These are phyloP conservation scores for Pseudocercospora vitis DNA, from an alignment of 2,329 filamentous ascomycete species.

Conservation along the genomic window DNA sequence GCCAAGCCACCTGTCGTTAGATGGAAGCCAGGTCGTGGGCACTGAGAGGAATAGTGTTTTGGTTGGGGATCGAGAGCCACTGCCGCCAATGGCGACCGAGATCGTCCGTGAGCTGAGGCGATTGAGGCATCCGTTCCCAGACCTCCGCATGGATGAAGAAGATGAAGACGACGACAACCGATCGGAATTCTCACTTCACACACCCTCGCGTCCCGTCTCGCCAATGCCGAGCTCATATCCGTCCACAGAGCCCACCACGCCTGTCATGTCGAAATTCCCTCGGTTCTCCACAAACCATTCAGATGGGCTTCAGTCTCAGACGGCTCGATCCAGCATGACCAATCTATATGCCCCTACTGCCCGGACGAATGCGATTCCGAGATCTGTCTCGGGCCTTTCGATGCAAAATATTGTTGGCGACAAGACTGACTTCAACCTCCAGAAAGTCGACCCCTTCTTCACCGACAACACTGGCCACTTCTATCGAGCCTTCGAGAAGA, in stretches of 20 bases:
- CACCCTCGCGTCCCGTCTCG: slow-evolving; percentile 4
- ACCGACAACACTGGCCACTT: slow-evolving; percentile 62
- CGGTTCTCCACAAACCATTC: background rate
- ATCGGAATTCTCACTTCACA: slow-evolving; percentile 9
- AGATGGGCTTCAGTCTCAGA: too few species aligned
- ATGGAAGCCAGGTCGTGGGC: background rate
- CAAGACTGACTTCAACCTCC: slow-evolving; percentile 44
- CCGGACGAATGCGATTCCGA: slow-evolving; percentile 3
- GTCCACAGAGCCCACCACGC: background rate
- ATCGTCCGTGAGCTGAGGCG: slow-evolving; percentile 8
- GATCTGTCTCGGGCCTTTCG: slow-evolving; percentile 42
- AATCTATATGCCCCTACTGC: background rate
- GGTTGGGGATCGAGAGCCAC: slow-evolving; percentile 12
- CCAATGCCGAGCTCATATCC: background rate
- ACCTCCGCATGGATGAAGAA: background rate
- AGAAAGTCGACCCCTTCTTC: slow-evolving; percentile 51
- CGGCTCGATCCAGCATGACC: slow-evolving; percentile 5
- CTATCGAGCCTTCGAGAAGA: slow-evolving; percentile 56
- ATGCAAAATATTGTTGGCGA: slow-evolving; percentile 59
- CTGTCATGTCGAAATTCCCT: background rate
- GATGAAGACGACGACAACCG: slow-evolving; percentile 6
- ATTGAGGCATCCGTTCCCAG: slow-evolving; percentile 7
- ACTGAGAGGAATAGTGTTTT: background rate
- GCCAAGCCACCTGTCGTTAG: slow-evolving; percentile 8
- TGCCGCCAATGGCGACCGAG: slow-evolving; percentile 13